Evolutionary conservation across 2,329 filamentous ascomycete genomes (phyloP).

Genomic region (Zymoseptoria crescenta): DNA sequence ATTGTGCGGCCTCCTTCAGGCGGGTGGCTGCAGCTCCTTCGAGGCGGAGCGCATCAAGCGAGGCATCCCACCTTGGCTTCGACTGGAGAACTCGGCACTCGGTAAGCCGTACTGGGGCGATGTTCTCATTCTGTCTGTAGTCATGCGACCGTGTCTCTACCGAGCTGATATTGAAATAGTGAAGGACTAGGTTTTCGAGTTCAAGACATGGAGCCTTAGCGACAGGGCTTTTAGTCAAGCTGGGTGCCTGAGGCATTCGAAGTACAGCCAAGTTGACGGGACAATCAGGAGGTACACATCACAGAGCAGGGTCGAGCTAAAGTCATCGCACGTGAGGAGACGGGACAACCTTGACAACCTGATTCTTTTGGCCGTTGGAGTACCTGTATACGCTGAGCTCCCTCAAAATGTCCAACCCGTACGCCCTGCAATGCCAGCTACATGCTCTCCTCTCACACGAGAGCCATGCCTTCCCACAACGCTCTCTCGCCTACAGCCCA

Average conservation of each 20-base stretch:
- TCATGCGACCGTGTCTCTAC: not conserved
- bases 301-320: too few relatives aligned
- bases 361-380: not conserved
- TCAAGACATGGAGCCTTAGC: too few relatives aligned
- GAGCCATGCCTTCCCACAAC: not conserved
- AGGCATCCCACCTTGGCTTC: not conserved
- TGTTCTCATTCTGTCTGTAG: not conserved
- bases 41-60: not conserved
- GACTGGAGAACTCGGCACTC: not conserved
- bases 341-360: too few relatives aligned
- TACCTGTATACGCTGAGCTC: not conserved
- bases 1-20: not conserved
- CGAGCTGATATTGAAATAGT: not conserved
- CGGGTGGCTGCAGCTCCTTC: not conserved
- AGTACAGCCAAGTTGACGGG: too few relatives aligned
- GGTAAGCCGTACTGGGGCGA: not conserved
- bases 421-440: not conserved
- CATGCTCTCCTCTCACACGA: not conserved
- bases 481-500: conserved; percentile 32
- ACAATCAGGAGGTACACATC: too few relatives aligned
- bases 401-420: not conserved
- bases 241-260: too few relatives aligned
- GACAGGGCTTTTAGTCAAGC: too few relatives aligned
- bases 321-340: too few relatives aligned
- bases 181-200: not conserved